Conservation (phyloP, 176 grass and related monocot genomes). For the Dactylis glomerata region DNA sequence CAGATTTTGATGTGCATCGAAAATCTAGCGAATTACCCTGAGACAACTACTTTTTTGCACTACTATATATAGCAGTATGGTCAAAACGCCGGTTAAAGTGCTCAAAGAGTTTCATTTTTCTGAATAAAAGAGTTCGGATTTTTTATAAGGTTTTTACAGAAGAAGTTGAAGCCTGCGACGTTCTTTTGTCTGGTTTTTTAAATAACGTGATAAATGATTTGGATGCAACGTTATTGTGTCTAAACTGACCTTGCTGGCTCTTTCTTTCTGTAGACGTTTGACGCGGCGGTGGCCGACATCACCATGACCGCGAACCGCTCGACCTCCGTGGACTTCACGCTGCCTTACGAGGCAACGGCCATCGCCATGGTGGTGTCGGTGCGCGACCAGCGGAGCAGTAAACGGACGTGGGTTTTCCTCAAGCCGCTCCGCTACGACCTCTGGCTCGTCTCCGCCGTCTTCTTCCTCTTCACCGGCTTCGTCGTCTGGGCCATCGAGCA, state of each 20-base stretch:
- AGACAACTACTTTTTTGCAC: no score
- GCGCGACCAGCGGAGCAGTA: constrained; percentile 31
- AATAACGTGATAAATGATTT: no score
- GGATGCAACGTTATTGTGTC: not conserved
- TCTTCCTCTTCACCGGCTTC: constrained; percentile 68
- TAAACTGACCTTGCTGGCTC: not conserved
- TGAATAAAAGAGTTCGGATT: no score
- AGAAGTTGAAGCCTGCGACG: no score
- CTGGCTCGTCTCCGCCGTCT: constrained; percentile 47
- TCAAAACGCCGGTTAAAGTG: no score
- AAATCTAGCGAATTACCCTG: no score
- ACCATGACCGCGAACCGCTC: constrained; percentile 65
- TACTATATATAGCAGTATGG: no score
- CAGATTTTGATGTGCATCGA: no score
- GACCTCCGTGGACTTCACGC: constrained; percentile 55
- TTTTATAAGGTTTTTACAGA: no score
- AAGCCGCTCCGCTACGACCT: constrained; percentile 61
- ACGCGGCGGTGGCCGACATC: constrained; percentile 67
- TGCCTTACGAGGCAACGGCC: constrained; percentile 48
- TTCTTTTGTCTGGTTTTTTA: no score
- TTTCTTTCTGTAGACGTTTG: constrained; percentile 45
- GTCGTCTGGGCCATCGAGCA: constrained; percentile 75
- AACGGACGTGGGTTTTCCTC: constrained; percentile 60
- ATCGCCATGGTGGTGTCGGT: constrained; percentile 62
- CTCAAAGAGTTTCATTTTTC: no score